These are phyloP conservation scores for Globisporangium rhizosaccharum DNA, from an alignment of 352 stramenopile species.

Conservation along the genomic window DNA sequence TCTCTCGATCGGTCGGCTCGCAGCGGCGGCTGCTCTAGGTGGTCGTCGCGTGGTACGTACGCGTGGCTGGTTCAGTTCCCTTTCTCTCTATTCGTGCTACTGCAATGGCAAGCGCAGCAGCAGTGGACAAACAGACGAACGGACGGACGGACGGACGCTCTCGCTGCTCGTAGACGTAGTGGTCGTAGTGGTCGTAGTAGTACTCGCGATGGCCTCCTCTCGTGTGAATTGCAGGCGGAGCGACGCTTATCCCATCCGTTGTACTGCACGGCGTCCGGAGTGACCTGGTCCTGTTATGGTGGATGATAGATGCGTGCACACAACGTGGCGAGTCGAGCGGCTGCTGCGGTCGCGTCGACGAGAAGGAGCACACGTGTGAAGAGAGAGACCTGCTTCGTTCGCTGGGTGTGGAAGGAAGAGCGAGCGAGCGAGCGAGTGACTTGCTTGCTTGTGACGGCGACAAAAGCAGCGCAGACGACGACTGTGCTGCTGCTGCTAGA, in stretches of 20 bases:
- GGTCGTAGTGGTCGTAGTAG: slow-evolving; percentile 5
- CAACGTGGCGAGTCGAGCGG: slow-evolving; percentile 1
- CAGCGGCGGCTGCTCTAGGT: neutral
- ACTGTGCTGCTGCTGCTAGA: neutral
- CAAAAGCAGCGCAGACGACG: neutral
- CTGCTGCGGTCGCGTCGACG: neutral
- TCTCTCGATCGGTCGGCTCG: neutral
- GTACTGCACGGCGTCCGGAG: slow-evolving; percentile 15
- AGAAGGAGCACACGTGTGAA: neutral
- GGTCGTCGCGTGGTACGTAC: neutral
- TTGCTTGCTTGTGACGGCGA: neutral
- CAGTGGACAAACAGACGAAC: neutral
- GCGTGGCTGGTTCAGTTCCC: too few species aligned
- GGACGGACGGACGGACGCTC: neutral
- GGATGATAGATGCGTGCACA: slow-evolving; percentile 2
- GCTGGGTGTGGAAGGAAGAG: neutral
- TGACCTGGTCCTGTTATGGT: slow-evolving; percentile 21
- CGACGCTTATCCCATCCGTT: slow-evolving; percentile 44
- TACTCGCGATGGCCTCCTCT: slow-evolving; percentile 13
- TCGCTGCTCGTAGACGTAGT: slow-evolving; percentile 7
- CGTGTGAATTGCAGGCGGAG: slow-evolving; percentile 18
- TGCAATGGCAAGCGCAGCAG: neutral
- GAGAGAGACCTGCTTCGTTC: neutral
- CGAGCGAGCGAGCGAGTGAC: neutral
- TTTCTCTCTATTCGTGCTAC: too few species aligned